Conservation (phyloP, 202 grass and related monocot species). For the Zizania palustris region DNA sequence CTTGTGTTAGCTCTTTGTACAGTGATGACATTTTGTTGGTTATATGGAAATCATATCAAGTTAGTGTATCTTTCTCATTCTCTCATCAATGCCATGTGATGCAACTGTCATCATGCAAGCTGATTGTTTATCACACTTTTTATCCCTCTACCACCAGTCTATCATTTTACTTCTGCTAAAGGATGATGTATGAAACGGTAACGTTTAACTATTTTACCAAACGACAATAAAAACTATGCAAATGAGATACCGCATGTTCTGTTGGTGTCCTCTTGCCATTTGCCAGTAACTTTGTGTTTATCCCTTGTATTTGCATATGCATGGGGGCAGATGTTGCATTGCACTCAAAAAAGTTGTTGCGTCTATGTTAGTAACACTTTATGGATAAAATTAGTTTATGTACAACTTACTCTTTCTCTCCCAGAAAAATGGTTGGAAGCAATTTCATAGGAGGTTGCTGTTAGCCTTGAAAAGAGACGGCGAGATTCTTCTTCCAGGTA, state of each 20-base stretch:
- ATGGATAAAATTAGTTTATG: background rate
- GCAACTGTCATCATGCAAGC: background rate
- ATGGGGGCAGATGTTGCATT: conserved; percentile 9
- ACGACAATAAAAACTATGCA: background rate
- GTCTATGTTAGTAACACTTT: background rate
- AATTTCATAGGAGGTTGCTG: conserved; percentile 28
- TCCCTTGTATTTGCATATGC: conserved; percentile 7
- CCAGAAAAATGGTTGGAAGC: background rate
- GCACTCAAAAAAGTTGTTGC: background rate
- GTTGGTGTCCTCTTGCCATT: conserved; percentile 1
- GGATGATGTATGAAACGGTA: background rate
- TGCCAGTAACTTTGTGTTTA: background rate
- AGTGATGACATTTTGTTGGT: conserved; percentile 52
- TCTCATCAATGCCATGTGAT: conserved; percentile 10
- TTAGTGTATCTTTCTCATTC: conserved; percentile 26
- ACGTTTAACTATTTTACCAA: background rate
- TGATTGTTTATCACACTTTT: background rate
- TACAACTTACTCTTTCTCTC: conserved; percentile 7
- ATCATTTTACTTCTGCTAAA: background rate
- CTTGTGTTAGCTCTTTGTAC: conserved; percentile 61
- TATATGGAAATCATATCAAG: conserved; percentile 60
- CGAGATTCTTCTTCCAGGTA: conserved; percentile 39
- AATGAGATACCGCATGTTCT: conserved; percentile 10
- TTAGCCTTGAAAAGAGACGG: conserved; percentile 23
- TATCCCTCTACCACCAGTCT: background rate